These are phyloP conservation scores for Lipomyces sp. DNA, from an alignment of 805 yeast species.

Conservation along the genomic window DNA sequence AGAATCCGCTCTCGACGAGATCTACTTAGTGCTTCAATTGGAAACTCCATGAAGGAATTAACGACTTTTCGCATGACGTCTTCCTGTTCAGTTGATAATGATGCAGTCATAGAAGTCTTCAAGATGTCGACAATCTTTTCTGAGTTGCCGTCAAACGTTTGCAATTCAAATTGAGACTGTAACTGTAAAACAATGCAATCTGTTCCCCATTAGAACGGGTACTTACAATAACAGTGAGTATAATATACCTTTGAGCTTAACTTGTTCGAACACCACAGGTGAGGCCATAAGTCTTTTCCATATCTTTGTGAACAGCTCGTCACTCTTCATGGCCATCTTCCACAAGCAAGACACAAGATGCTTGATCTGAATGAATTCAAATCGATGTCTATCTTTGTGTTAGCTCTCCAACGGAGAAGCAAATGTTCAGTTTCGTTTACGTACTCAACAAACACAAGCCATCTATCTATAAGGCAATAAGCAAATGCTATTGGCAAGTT, in stretches of 20 bases:
- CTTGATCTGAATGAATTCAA: slow-evolving; percentile 10
- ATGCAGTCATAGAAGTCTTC: background rate
- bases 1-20: slow-evolving; percentile 23
- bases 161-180: slow-evolving; percentile 12
- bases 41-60: slow-evolving; percentile 10
- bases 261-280: slow-evolving; percentile 21
- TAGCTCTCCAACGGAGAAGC: background rate
- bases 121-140: slow-evolving; percentile 3
- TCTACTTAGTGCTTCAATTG: slow-evolving; percentile 18
- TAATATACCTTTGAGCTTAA: slow-evolving; percentile 16
- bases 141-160: background rate
- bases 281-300: slow-evolving; percentile 12
- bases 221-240: background rate
- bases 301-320: background rate
- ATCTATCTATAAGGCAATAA: slow-evolving; percentile 12
- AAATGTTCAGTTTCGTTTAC: background rate
- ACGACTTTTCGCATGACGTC: background rate
- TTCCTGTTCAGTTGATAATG: background rate
- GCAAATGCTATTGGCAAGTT: slow-evolving; percentile 15
- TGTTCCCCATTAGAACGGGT: background rate
- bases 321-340: background rate
- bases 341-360: slow-evolving; percentile 13
- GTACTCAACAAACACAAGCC: slow-evolving; percentile 25
- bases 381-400: slow-evolving; percentile 14
- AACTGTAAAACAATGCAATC: background rate